phyloP scores from a whole-genome alignment of 1,139 yeast species.

The Blastobotrys aristatus region DNA sequence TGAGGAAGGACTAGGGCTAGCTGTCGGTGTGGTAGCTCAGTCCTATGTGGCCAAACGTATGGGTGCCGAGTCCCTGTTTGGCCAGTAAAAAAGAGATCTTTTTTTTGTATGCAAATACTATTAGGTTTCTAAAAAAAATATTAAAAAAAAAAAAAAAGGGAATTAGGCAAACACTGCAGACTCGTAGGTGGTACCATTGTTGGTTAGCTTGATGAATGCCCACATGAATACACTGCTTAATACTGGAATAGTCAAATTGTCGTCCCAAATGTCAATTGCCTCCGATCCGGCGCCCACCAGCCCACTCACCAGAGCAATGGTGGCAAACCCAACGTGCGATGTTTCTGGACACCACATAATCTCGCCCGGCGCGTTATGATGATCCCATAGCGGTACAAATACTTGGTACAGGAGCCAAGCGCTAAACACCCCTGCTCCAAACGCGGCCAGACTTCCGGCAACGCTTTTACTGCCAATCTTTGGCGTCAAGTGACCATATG shows the following conservation, averaged over 20 bases:
- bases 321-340: conserved; percentile 49
- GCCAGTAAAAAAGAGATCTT: not conserved
- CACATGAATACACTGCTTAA: conserved; percentile 61
- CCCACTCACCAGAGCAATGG: conserved; percentile 62
- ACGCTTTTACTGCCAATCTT: conserved; percentile 69
- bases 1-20: conserved; percentile 69
- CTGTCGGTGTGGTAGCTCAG: conserved; percentile 85
- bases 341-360: conserved; percentile 59
- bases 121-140: no score
- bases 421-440: conserved; percentile 60
- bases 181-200: conserved; percentile 16
- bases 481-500: conserved; percentile 79
- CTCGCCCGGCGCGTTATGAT: conserved; percentile 47
- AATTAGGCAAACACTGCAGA: conserved; percentile 18
- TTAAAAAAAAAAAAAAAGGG: not conserved
- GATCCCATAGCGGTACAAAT: conserved; percentile 55
- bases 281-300: conserved; percentile 81
- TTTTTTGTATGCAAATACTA: not conserved
- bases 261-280: conserved; percentile 76
- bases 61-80: conserved; percentile 45
- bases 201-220: conserved; percentile 20
- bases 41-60: conserved; percentile 85
- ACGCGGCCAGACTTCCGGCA: conserved; percentile 88
- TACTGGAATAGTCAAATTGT: conserved; percentile 90
- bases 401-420: conserved; percentile 67